A percentile compares a stretch with the other conserved stretches of the same genome.
Conservation (phyloP, 2,329 filamentous ascomycete species). For the Arthroderma sp. region DNA sequence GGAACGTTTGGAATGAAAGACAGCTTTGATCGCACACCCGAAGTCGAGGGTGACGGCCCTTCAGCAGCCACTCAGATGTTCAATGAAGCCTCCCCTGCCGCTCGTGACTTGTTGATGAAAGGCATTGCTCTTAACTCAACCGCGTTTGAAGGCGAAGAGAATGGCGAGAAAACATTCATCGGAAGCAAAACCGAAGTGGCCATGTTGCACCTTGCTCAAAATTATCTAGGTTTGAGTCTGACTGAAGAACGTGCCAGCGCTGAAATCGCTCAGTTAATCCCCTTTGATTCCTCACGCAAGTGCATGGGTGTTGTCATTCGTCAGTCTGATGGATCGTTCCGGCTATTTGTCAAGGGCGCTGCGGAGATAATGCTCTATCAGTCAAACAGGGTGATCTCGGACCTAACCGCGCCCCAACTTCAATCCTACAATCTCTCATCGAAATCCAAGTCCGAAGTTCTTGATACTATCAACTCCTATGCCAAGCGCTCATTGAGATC, state of each 20-base stretch:
- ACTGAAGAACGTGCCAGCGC: slow-evolving; percentile 51
- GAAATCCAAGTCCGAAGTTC: slow-evolving; percentile 19
- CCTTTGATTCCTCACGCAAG: slow-evolving; percentile 64
- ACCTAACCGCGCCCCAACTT: slow-evolving; percentile 18
- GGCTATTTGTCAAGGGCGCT: slow-evolving; percentile 39
- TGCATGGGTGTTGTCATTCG: slow-evolving; percentile 44
- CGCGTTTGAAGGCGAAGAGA: slow-evolving; percentile 62
- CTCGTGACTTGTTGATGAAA: slow-evolving; percentile 29
- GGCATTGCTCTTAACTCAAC: slow-evolving; percentile 47
- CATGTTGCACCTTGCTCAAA: slow-evolving; percentile 55
- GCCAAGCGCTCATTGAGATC: slow-evolving; percentile 54
- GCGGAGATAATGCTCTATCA: slow-evolving; percentile 36
- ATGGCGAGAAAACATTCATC: slow-evolving; percentile 52
- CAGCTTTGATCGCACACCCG: slow-evolving; percentile 40
- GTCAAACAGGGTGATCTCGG: slow-evolving; percentile 24
- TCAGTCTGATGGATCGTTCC: slow-evolving; percentile 29
- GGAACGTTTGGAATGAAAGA: slow-evolving; percentile 52
- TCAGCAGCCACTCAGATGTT: slow-evolving; percentile 21
- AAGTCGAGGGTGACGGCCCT: slow-evolving; percentile 10
- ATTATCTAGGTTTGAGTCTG: slow-evolving; percentile 56
- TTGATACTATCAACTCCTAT: slow-evolving; percentile 32
- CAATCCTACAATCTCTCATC: slow-evolving; percentile 20
- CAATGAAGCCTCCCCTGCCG: slow-evolving; percentile 22
- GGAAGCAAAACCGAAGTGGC: slow-evolving; percentile 70
- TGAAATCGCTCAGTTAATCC: slow-evolving; percentile 54